Evolutionary conservation across 1,139 yeast species (phyloP), one percentile per base, ranked within the genome.

Genomic region (Kodamaea ohmeri): DNA sequence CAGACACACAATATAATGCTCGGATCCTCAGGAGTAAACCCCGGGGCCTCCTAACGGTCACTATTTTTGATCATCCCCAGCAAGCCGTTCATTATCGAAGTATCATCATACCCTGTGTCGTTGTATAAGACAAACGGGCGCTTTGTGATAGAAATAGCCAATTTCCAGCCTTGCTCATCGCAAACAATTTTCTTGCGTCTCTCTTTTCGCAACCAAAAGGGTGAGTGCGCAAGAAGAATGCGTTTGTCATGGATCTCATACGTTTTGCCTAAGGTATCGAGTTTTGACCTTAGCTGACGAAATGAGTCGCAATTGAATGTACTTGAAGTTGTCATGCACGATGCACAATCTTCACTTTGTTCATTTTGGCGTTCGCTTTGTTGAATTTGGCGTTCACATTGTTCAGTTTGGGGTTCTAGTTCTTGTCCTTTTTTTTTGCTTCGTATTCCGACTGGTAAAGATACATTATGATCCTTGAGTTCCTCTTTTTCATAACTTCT

Each of bases 151-250:
- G 6, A 7, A 8, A 29, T 9, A 9, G 22, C 22, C 32, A 28
- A 28, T 22, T 17, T 28, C 32, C 32, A 28, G 16, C 25, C 25
- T n/a, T 30, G 11, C 4, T 28, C 21, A 5, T 11, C 6, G 15
- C 6, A 6, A 6, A n/a, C 16, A n/a, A 4, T n/a, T 16, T n/a
- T n/a, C 8, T 20, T 20, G 4, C 34, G 12, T 21, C 34, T 7
- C n/a, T 31, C 34, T 21, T 31, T 31, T 20, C 34, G 34, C 25
- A 31, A 21, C 34, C 34, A 31, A 19, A 31, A 20, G 7, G 34
- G 34, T 3, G 17, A 13, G 25, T 16, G 32, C 24, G 13, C 32
- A 11, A 29, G 12, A 8, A 19, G 25, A 6, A 18, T 12, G 20
- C n/a, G 16, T 11, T 8, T 12, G 29, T 14, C 17, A 5, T 25